A percentile compares a stretch with the other conserved stretches of the same genome.
These are phyloP conservation scores for Alternaria sp. DNA, from an alignment of 2,329 filamentous ascomycete genomes.

Conservation along the genomic window DNA sequence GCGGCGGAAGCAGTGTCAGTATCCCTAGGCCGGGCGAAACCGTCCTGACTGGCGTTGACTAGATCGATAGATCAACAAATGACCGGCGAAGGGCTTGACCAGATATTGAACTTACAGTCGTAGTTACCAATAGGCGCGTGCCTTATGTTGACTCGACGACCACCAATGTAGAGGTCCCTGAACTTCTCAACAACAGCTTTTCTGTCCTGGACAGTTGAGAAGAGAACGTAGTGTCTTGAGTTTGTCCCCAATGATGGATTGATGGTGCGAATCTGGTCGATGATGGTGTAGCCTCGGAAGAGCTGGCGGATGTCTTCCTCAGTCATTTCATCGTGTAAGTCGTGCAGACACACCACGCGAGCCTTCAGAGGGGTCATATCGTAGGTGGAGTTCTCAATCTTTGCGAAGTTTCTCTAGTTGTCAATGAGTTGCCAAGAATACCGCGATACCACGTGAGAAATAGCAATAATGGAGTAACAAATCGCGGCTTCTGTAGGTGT, in stretches of 20 bases:
- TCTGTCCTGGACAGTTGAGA: neutral
- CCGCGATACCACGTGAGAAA: neutral
- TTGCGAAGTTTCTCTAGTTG: neutral
- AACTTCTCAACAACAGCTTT: neutral
- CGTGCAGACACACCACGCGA: neutral
- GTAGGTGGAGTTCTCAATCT: neutral
- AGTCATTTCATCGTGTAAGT: neutral
- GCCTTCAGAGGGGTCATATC: neutral
- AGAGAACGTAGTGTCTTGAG: neutral
- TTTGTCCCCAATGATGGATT: neutral
- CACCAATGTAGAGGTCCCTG: neutral
- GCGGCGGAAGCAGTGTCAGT: neutral
- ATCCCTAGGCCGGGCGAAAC: neutral
- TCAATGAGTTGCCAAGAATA: neutral
- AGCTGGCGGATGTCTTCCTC: neutral
- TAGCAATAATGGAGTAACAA: neutral
- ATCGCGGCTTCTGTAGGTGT: neutral
- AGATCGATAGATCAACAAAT: neutral
- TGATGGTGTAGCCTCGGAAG: neutral
- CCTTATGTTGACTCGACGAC: neutral
- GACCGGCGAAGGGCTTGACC: neutral
- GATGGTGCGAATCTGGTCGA: slow-evolving; percentile 1
- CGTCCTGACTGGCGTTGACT: neutral
- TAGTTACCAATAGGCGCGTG: neutral
- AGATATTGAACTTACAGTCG: neutral